Percentiles rank a stretch among this genome's conserved stretches.
Conservation (phyloP, 768 basidiomycete species). For the Xerocomellus amylosporus region DNA sequence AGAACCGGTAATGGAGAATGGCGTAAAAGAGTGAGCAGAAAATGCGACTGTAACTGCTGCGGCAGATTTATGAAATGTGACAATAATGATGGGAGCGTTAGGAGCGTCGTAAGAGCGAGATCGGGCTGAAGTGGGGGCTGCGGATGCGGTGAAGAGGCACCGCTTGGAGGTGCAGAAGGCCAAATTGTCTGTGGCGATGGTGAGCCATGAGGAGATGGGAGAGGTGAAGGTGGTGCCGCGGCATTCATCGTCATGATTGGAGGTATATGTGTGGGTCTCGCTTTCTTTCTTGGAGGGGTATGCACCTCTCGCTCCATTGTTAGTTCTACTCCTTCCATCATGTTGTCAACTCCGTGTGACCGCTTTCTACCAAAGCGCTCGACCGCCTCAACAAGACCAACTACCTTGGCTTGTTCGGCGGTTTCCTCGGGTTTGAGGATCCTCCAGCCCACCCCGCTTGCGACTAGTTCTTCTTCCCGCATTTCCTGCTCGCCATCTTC, state of each 20-base stretch:
- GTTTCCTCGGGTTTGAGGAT: conserved; percentile 69
- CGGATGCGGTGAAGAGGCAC: conserved; percentile 65
- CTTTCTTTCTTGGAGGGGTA: conserved; percentile 72
- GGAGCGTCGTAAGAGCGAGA: conserved; percentile 74
- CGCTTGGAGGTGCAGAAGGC: conserved; percentile 82
- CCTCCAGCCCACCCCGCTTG: conserved; percentile 68
- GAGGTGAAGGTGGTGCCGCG: conserved; percentile 79
- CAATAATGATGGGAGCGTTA: conserved; percentile 82
- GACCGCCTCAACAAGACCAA: conserved; percentile 75
- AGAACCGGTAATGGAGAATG: conserved; percentile 91
- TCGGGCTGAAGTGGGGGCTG: conserved; percentile 80
- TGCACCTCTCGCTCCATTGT: conserved; percentile 44
- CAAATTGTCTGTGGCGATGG: conserved; percentile 73
- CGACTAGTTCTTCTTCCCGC: conserved; percentile 67
- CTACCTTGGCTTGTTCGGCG: conserved; percentile 45
- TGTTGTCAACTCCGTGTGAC: conserved; percentile 48
- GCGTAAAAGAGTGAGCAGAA: conserved; percentile 87
- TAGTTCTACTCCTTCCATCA: conserved; percentile 76
- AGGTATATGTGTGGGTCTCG: conserved; percentile 57
- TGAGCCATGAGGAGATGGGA: conserved; percentile 84
- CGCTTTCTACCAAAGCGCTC: conserved; percentile 74
- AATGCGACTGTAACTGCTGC: conserved; percentile 83
- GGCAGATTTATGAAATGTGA: conserved; percentile 80
- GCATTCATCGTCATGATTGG: conserved; percentile 63
- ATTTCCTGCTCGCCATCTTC: conserved; percentile 61